Conservation (phyloP, 192 early-diverging fungal species). For the Umbelopsis sp. region DNA sequence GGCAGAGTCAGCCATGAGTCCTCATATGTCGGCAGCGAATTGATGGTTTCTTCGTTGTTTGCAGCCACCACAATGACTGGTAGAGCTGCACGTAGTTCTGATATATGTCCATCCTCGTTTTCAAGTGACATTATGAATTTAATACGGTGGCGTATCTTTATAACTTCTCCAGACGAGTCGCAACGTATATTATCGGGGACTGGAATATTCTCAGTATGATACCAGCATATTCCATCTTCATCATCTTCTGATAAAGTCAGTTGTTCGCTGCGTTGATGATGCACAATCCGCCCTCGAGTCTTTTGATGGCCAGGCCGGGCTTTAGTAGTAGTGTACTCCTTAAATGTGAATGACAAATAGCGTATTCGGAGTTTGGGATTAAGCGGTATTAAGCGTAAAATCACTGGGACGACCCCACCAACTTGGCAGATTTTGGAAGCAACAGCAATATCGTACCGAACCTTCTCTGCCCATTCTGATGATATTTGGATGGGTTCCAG, state of each 20-base stretch:
- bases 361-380: conserved; percentile 47
- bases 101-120: conserved; percentile 38
- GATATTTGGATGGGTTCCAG: conserved; percentile 48
- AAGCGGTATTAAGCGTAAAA: conserved; percentile 48
- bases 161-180: conserved; percentile 34
- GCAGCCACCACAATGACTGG: conserved; percentile 32
- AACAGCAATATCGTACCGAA: conserved; percentile 56
- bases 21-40: conserved; percentile 20
- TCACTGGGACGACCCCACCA: conserved; percentile 51
- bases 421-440: conserved; percentile 53
- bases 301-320: conserved; percentile 1
- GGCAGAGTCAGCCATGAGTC: conserved; percentile 17
- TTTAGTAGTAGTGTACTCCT: conserved; percentile 54
- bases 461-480: conserved; percentile 55
- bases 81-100: conserved; percentile 40
- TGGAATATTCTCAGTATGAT: conserved; percentile 8
- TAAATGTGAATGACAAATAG: conserved; percentile 46
- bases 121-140: conserved; percentile 39
- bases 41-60: conserved; percentile 18
- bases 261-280: conserved; percentile 23
- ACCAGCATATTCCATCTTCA: background rate
- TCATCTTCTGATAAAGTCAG: background rate
- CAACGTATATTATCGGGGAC: conserved; percentile 30
- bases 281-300: conserved; percentile 9
- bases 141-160: conserved; percentile 40